Evolutionary conservation across 2,329 filamentous ascomycete genomes (phyloP).

Genomic region (Cercospora brassicicola): DNA sequence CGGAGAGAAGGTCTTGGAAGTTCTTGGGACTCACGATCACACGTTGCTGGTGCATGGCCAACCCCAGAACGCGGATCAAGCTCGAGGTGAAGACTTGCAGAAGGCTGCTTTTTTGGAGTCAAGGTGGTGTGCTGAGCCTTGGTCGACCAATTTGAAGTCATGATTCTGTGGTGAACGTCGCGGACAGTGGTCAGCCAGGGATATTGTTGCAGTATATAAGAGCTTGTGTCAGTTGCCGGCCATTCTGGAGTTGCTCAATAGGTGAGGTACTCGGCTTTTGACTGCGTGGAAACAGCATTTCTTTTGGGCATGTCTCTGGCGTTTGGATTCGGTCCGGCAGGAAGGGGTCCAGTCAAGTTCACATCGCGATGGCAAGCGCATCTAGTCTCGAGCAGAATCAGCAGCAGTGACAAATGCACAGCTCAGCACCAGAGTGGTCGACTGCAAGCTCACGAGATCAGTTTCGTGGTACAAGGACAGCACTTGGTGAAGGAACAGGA

Average conservation of each 20-base stretch:
- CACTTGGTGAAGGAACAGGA: background rate
- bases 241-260: background rate
- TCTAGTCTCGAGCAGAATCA: background rate
- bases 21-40: conserved; percentile 7
- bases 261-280: background rate
- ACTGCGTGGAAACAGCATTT: background rate
- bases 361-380: background rate
- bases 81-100: conserved; percentile 2
- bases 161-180: background rate
- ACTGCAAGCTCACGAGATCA: background rate
- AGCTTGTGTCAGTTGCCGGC: background rate
- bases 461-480: background rate
- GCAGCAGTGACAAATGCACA: background rate
- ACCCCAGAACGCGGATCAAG: background rate
- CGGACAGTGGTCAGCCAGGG: background rate
- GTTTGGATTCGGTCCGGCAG: background rate
- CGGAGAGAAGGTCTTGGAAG: conserved; percentile 16
- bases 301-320: background rate
- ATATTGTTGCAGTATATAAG: background rate
- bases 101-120: background rate
- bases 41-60: background rate
- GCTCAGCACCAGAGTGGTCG: background rate
- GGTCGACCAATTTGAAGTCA: background rate
- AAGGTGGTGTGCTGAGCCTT: background rate
- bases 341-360: background rate